Conservation (phyloP, 176 grass and related monocot genomes). For the Rhynchospora pubera region DNA sequence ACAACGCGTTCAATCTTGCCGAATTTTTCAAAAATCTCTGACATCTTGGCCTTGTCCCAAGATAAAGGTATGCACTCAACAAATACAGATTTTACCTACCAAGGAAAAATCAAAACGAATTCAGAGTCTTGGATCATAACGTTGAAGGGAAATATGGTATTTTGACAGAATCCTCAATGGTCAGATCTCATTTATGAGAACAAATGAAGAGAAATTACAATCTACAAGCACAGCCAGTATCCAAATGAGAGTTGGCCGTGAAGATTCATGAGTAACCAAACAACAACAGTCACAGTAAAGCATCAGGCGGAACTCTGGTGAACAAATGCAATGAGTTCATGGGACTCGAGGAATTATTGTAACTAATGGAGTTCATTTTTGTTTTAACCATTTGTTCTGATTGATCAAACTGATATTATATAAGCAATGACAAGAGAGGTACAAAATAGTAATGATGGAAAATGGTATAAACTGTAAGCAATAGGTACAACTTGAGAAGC, state of each 20-base stretch:
- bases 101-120: constrained; percentile 13
- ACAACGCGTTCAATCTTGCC: constrained; percentile 44
- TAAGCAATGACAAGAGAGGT: background rate
- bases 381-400: background rate
- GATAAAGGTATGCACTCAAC: constrained; percentile 52
- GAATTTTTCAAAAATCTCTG: constrained; percentile 51
- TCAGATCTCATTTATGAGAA: background rate
- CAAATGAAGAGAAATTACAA: background rate
- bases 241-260: background rate
- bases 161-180: constrained; percentile 1
- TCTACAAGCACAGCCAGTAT: background rate
- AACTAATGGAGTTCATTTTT: background rate
- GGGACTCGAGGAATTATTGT: background rate
- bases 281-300: background rate
- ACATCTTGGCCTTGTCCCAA: constrained; percentile 49
- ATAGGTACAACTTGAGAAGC: background rate
- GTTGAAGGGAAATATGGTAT: background rate
- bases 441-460: background rate
- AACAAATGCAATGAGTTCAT: background rate
- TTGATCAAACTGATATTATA: background rate
- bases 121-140: constrained; percentile 11
- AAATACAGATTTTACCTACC: constrained; percentile 64
- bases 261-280: background rate
- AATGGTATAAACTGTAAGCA: background rate
- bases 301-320: background rate